A percentile compares a stretch with the other conserved stretches of the same genome.
Conservation (phyloP, 176 grass and related monocot species). For the Canna indica region DNA sequence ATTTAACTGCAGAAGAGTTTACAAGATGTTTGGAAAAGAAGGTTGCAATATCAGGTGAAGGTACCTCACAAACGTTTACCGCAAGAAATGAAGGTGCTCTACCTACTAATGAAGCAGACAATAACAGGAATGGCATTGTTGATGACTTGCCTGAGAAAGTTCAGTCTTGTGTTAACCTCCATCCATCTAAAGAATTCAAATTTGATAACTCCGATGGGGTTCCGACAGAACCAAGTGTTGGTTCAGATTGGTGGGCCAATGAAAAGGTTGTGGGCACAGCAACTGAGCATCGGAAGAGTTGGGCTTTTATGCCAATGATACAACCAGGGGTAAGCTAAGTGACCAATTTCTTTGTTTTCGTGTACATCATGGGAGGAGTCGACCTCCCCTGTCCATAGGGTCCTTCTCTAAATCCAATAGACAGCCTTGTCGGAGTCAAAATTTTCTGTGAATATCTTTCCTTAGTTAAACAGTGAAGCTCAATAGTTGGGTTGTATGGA, state of each 20-base stretch:
- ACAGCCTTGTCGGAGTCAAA: background rate
- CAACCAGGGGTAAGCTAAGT: conserved; percentile 58
- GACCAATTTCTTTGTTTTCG: background rate
- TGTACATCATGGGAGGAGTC: conserved; percentile 6
- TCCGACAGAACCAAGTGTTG: conserved; percentile 30
- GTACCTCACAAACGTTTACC: conserved; percentile 29
- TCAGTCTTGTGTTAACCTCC: conserved; percentile 44
- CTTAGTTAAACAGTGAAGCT: background rate
- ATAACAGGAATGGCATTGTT: conserved; percentile 28
- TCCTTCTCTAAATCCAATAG: background rate
- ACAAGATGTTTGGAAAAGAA: conserved; percentile 80
- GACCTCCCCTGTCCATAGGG: background rate
- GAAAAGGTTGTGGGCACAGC: conserved; percentile 49
- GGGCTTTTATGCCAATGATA: conserved; percentile 68
- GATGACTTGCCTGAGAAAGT: conserved; percentile 80
- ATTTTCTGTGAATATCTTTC: background rate
- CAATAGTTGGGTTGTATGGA: background rate
- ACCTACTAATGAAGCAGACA: conserved; percentile 28
- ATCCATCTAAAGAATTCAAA: conserved; percentile 73
- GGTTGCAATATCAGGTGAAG: conserved; percentile 40
- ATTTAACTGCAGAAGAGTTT: conserved; percentile 78
- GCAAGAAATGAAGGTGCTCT: conserved; percentile 1
- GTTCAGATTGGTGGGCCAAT: conserved; percentile 71
- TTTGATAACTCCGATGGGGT: conserved; percentile 53
- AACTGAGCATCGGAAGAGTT: conserved; percentile 39